Evolutionary conservation across 2,329 filamentous ascomycete species (phyloP), one percentile per base, ranked within the genome.

Genomic region (Hymenoscyphus scutula): DNA sequence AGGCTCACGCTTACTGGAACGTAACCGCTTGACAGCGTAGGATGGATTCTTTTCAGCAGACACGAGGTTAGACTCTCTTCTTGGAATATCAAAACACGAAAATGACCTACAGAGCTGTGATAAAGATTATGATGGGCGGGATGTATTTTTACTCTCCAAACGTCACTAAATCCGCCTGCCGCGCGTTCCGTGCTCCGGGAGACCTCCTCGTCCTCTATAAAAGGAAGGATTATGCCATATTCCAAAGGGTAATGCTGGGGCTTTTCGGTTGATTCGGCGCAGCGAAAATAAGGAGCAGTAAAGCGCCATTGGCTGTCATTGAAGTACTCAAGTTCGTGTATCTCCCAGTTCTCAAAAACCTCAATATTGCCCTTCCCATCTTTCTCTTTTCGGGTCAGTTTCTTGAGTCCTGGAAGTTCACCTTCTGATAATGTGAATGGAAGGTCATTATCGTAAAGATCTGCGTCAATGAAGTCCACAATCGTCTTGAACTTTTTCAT

Each of bases 81-180:
- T 1, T 27, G 11, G 37, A 7, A 30, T 38, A 37, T 53, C 29
- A 25, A 11, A 54, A 10, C 15, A 11, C 19, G 30, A 5, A n/a
- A 29, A 29, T 19, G 13, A 56, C 61, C 1, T 63, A 60, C 61
- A 8, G 29, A 5, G 11, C 53, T n/a, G 30, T 55, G 19, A 30
- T 41, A 60, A 25, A 17, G 17, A 23, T 58, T 63, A 34, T 63
- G 58, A 60, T 61, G 54, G 5, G 53, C 62, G 1, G 62, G 58
- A 53, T 63, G 58, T 13, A 63, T 63, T 25, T 63, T 60, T 7
- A 63, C 41, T 58, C 58, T 56, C 58, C 53, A 61, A 23, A 63
- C 62, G 3, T 54, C 53, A 45, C 53, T 53, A 25, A 11, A 63
- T 19, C 58, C 58, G 23, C 62, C 62, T 5, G 10, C 34, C 5